Conservation (phyloP, 805 yeast genomes). For the Wickerhamomyces queroliae region DNA sequence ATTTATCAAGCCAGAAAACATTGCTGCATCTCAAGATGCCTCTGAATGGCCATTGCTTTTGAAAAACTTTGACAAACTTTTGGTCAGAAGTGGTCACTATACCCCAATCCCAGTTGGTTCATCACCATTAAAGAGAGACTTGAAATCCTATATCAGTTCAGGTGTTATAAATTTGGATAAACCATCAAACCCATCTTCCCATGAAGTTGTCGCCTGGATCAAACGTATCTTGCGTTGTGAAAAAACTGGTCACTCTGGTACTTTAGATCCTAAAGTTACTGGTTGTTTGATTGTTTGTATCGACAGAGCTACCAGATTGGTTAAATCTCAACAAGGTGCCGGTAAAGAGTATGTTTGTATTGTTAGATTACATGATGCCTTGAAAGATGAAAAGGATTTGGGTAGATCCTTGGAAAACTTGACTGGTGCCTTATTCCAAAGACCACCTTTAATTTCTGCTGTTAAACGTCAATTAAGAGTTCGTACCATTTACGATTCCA, state of each 20-base stretch:
- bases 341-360: conserved; percentile 99
- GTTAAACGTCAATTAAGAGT: conserved; percentile 99
- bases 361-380: conserved; percentile 89
- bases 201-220: conserved; percentile 99
- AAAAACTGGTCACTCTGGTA: conserved; percentile 99
- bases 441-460: conserved; percentile 98
- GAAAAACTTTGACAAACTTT: conserved; percentile 88
- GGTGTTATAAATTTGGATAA: conserved; percentile 98
- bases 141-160: conserved; percentile 81
- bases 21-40: conserved; percentile 76
- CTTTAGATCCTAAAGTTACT: conserved; percentile 97
- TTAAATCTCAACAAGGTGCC: conserved; percentile 98
- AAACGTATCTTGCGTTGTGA: conserved; percentile 93
- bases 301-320: conserved; percentile 96
- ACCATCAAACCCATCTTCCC: conserved; percentile 97
- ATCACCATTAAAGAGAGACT: conserved; percentile 90
- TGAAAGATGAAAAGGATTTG: conserved; percentile 85
- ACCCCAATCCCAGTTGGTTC: conserved; percentile 96
- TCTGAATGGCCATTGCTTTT: conserved; percentile 93
- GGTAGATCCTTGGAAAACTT: conserved; percentile 85
- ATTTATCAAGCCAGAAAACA: conserved; percentile 83
- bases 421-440: conserved; percentile 98
- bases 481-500: conserved; percentile 94
- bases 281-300: conserved; percentile 98
- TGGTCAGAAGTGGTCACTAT: conserved; percentile 95